phyloP scores from a whole-genome alignment of 1,284 basidiomycete genomes.

The Mycena citricolor region DNA sequence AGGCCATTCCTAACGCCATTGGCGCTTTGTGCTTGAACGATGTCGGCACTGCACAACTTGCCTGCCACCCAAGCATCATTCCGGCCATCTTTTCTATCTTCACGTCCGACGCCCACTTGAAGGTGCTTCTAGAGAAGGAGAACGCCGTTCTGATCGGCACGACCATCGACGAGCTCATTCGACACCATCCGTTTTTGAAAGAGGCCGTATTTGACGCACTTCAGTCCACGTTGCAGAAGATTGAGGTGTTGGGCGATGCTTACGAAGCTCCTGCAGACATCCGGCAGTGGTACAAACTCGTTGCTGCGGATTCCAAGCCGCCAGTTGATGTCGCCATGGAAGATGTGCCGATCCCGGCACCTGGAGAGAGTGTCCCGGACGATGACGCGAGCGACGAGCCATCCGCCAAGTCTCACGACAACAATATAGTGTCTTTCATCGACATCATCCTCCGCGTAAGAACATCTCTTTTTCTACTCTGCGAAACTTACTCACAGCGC shows the following conservation, averaged over 20 bases:
- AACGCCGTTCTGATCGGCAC: conserved; percentile 88
- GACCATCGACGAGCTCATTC: conserved; percentile 91
- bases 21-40: conserved; percentile 96
- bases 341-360: conserved; percentile 30
- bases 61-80: conserved; percentile 77
- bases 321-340: conserved; percentile 55
- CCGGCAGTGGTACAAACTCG: conserved; percentile 64
- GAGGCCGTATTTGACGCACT: conserved; percentile 76
- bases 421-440: conserved; percentile 72
- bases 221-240: conserved; percentile 66
- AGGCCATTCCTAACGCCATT: conserved; percentile 93
- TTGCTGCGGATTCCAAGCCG: conserved; percentile 33
- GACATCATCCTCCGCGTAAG: conserved; percentile 74
- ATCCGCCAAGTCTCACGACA: conserved; percentile 59
- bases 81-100: conserved; percentile 85
- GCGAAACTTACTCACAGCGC: conserved; percentile 16
- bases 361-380: conserved; percentile 11
- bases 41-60: conserved; percentile 81
- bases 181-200: conserved; percentile 93
- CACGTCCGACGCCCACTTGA: conserved; percentile 82
- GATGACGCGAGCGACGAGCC: conserved; percentile 35
- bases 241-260: conserved; percentile 69
- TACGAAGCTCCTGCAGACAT: conserved; percentile 59
- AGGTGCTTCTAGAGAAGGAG: conserved; percentile 91
- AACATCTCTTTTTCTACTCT: conserved; percentile 3